Percentiles rank a stretch among this genome's conserved stretches.
These are phyloP conservation scores for Hygrophorus pudorinus DNA, from an alignment of 768 basidiomycete species.

Conservation along the genomic window DNA sequence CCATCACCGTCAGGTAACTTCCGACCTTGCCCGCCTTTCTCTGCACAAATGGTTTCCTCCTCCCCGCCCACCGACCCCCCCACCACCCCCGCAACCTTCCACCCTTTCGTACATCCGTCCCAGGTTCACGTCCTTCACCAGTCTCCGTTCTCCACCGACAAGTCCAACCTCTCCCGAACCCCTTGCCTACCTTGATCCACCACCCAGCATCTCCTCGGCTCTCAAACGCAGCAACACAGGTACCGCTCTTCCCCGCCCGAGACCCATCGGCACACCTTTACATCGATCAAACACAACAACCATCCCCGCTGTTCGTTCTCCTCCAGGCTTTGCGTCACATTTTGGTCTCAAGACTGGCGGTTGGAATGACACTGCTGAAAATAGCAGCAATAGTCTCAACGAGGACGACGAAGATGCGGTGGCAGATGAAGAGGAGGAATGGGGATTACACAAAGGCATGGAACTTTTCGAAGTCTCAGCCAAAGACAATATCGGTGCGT, in stretches of 20 bases:
- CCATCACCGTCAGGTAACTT: slow-evolving; percentile 62
- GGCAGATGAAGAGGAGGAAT: slow-evolving; percentile 43
- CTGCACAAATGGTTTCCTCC: slow-evolving; percentile 86
- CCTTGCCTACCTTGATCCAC: slow-evolving; percentile 55
- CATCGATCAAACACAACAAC: slow-evolving; percentile 43
- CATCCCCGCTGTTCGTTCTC: slow-evolving; percentile 28
- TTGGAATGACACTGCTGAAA: slow-evolving; percentile 49
- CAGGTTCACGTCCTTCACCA: slow-evolving; percentile 64
- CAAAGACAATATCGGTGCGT: slow-evolving; percentile 76
- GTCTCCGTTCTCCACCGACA: slow-evolving; percentile 52
- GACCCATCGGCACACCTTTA: slow-evolving; percentile 30
- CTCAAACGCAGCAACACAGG: slow-evolving; percentile 42
- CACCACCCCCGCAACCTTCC: slow-evolving; percentile 52
- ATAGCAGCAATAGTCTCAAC: slow-evolving; percentile 55
- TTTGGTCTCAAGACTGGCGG: slow-evolving; percentile 40
- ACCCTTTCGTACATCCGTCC: slow-evolving; percentile 72
- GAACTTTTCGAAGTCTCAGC: slow-evolving; percentile 88
- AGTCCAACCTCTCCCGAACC: slow-evolving; percentile 43
- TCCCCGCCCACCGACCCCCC: slow-evolving; percentile 56
- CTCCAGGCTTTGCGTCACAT: slow-evolving; percentile 50
- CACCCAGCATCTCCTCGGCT: slow-evolving; percentile 40
- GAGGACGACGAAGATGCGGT: slow-evolving; percentile 55
- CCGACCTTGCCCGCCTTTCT: slow-evolving; percentile 75
- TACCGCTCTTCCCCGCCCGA: slow-evolving; percentile 33
- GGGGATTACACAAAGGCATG: slow-evolving; percentile 77